A percentile compares a stretch with the other conserved stretches of the same genome.
Conservation (phyloP, 2,329 filamentous ascomycete genomes). For the Fusarium neocosmosporiellum region DNA sequence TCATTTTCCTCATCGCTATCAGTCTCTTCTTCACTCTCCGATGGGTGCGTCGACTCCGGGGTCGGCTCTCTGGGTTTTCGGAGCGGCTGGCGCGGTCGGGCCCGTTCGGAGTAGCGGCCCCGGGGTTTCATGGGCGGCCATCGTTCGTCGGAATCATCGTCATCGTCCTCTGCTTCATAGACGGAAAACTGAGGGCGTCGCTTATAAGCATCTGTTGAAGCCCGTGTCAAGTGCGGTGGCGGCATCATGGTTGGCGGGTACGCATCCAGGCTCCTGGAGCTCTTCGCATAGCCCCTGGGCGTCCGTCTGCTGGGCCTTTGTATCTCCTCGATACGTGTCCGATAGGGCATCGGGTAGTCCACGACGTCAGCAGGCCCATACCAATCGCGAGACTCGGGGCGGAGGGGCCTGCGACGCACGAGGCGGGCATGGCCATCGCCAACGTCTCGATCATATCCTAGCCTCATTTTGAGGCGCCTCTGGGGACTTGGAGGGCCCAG, state of each 20-base stretch:
- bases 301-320: conserved; percentile 48
- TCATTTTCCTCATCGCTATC: conserved; percentile 21
- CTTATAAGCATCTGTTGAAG: conserved; percentile 47
- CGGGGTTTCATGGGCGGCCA: conserved; percentile 34
- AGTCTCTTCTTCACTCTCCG: conserved; percentile 28
- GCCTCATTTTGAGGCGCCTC: conserved; percentile 46
- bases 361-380: conserved; percentile 42
- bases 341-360: conserved; percentile 45
- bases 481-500: conserved; percentile 28
- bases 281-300: conserved; percentile 39
- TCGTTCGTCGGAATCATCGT: conserved; percentile 30
- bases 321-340: conserved; percentile 43
- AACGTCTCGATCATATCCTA: conserved; percentile 46
- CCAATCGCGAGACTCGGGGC: conserved; percentile 41
- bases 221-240: conserved; percentile 42
- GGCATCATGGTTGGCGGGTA: conserved; percentile 45
- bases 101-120: conserved; percentile 32
- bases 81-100: conserved; percentile 25
- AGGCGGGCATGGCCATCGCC: conserved; percentile 42
- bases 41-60: conserved; percentile 32
- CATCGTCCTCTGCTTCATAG: conserved; percentile 42
- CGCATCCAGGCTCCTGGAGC: conserved; percentile 44
- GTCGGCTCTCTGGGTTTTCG: conserved; percentile 33
- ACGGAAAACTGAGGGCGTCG: conserved; percentile 43
- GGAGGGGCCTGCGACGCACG: conserved; percentile 44